These are phyloP conservation scores for Sequoiadendron giganteum DNA, from an alignment of 75 land plant species.

Conservation along the genomic window DNA sequence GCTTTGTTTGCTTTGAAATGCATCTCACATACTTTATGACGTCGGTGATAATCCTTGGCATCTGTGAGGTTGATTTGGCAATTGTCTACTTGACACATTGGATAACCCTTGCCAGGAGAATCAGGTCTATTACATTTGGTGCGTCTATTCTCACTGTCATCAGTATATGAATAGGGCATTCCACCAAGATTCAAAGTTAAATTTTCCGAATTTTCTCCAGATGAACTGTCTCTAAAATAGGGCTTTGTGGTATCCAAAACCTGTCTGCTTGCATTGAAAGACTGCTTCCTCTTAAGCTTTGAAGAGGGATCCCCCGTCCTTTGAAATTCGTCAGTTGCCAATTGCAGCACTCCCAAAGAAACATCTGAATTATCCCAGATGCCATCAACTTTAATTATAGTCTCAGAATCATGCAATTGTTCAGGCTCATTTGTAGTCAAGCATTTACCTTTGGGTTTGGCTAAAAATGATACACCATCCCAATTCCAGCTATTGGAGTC, in stretches of 20 bases:
- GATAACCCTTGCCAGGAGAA: constrained; percentile 44
- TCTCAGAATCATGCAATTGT: neutral
- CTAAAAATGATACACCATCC: constrained; percentile 39
- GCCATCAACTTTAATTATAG: neutral
- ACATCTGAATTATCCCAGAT: constrained; percentile 9
- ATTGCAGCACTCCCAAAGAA: neutral
- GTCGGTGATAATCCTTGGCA: constrained; percentile 86
- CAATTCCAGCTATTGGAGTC: constrained; percentile 46
- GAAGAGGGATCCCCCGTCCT: neutral
- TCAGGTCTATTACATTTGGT: constrained; percentile 53
- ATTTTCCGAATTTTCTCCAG: neutral
- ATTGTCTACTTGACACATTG: constrained; percentile 84
- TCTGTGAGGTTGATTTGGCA: constrained; percentile 69
- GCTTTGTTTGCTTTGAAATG: constrained; percentile 86
- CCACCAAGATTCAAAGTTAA: constrained; percentile 41
- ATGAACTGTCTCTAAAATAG: neutral
- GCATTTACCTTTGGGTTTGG: constrained; percentile 13
- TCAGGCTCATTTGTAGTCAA: constrained; percentile 8
- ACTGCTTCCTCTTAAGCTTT: neutral
- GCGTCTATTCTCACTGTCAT: constrained; percentile 28
- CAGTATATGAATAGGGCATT: neutral
- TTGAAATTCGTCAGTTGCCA: neutral
- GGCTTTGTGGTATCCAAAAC: constrained; percentile 14
- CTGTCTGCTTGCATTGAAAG: neutral
- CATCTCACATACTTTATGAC: constrained; percentile 87